Evolutionary conservation across 148 eudicot genomes (phyloP).

Genomic region (Selenicereus undatus): DNA sequence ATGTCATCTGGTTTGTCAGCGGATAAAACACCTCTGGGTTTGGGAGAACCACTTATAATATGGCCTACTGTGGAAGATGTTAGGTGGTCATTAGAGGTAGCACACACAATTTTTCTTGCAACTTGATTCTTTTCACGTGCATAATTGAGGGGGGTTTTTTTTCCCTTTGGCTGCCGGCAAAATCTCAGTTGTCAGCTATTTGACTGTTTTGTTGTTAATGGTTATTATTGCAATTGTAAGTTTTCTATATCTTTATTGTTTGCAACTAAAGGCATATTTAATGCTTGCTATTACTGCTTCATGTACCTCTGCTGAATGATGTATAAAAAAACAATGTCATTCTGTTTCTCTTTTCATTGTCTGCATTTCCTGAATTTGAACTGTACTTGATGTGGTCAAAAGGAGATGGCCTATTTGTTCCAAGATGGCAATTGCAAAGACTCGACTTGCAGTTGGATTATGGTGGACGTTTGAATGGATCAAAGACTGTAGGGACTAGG

Average conservation of each 20-base stretch:
- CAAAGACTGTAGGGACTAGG: not conserved
- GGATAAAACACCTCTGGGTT: slow-evolving; percentile 68
- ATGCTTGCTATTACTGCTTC: not conserved
- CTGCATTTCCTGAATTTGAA: not conserved
- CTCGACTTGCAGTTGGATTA: not conserved
- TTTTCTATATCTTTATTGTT: not conserved
- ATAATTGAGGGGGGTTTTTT: not conserved
- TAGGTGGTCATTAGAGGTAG: slow-evolving; percentile 88
- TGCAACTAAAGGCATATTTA: not conserved
- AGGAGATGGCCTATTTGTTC: not conserved
- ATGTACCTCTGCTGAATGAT: not conserved
- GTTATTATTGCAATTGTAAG: slow-evolving; percentile 1
- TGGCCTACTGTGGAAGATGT: slow-evolving; percentile 98
- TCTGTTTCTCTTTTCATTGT: not conserved
- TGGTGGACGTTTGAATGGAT: not conserved
- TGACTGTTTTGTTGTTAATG: not conserved
- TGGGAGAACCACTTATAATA: slow-evolving; percentile 72
- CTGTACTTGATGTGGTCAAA: not conserved
- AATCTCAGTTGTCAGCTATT: not conserved
- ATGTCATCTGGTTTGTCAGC: slow-evolving; percentile 77
- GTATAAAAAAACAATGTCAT: not conserved
- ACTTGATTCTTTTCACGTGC: not conserved
- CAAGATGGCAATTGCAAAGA: not conserved
- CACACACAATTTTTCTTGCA: not conserved
- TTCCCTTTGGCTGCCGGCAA: not conserved